phyloP scores from a whole-genome alignment of 257 asterid species.

The Gynochthodes officinalis region DNA sequence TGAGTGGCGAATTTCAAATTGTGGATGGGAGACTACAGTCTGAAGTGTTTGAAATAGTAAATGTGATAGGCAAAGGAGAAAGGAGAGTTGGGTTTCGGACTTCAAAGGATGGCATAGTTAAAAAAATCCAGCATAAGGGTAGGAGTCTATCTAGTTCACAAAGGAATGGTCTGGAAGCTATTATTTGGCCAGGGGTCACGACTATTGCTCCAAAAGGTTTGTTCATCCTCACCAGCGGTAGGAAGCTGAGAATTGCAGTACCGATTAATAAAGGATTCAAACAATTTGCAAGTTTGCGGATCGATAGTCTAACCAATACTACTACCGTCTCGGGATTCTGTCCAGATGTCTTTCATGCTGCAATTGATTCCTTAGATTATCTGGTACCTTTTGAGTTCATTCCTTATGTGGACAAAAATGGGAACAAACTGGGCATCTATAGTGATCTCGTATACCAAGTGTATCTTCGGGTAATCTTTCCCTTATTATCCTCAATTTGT shows the following conservation, averaged over 20 bases:
- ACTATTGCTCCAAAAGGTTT: neutral
- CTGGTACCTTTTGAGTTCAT: constrained; percentile 28
- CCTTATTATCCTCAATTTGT: too few relatives aligned
- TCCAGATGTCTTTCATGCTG: constrained; percentile 34
- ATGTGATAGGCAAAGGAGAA: too few relatives aligned
- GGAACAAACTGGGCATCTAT: constrained; percentile 25
- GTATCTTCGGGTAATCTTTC: constrained; percentile 22
- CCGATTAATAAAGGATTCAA: constrained; percentile 18
- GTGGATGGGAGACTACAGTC: constrained; percentile 24
- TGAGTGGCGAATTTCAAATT: constrained; percentile 26
- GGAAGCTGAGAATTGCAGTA: constrained; percentile 30
- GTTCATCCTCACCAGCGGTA: neutral
- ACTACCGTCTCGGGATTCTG: constrained; percentile 27
- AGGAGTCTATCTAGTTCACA: neutral
- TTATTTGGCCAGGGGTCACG: constrained; percentile 3
- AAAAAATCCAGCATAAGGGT: too few relatives aligned
- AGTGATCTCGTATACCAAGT: constrained; percentile 27
- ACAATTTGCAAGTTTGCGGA: constrained; percentile 15
- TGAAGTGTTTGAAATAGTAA: too few relatives aligned
- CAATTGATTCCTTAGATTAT: constrained; percentile 21
- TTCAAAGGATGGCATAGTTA: too few relatives aligned
- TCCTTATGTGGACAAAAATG: constrained; percentile 17
- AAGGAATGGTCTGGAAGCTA: neutral
- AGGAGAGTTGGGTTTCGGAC: too few relatives aligned
- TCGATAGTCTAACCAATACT: constrained; percentile 20